Evolutionary conservation across 2,329 filamentous ascomycete genomes (phyloP), one percentile per base, ranked within the genome.

Genomic region (Arthroderma uncinatum): DNA sequence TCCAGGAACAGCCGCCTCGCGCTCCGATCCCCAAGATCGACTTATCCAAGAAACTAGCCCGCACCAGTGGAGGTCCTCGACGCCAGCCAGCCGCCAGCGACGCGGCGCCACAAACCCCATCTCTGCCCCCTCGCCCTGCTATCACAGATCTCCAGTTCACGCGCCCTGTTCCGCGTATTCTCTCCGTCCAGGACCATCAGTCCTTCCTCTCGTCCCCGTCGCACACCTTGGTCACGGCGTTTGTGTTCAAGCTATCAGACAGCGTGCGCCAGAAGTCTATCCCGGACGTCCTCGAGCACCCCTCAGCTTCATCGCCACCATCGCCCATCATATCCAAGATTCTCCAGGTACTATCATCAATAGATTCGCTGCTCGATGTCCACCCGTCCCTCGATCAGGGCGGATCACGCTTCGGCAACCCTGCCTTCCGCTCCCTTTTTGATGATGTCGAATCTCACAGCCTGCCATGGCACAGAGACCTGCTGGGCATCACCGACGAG

Each of bases 351-450:
- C 78, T 98, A 9, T 79, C 85, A 34, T 79, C 84, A 56, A 82
- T 87, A 7, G 83, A 89, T 55, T 71, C 75, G 4, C 76, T 92
- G 0, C 78, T 95, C 4, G 74, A 78, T 12, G 74, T 79, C 54
- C 84, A 86, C 55, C 93, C 93, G 0, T 85, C 93, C 0, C 80
- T 92, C 63, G 90, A 97, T 62, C 87, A 91, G 50, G 86, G 83
- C 30, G 90, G 90, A 48, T 95, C 90, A 7, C 82, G 93, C 25
- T 98, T 98, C 70, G 94, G 93, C 50, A 98, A 98, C 73, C 91
- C 90, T 63, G 83, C 87, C 1, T 98, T 98, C 73, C 83, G 89
- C 53, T 79, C 81, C 58, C 91, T 94, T 66, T 79, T 96, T 57
- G 87, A 76, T 60, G 70, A 74, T 57, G 67, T 76, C 12, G 68